phyloP scores from a whole-genome alignment of 2,329 filamentous ascomycete genomes.

The Fusarium austroafricanum region DNA sequence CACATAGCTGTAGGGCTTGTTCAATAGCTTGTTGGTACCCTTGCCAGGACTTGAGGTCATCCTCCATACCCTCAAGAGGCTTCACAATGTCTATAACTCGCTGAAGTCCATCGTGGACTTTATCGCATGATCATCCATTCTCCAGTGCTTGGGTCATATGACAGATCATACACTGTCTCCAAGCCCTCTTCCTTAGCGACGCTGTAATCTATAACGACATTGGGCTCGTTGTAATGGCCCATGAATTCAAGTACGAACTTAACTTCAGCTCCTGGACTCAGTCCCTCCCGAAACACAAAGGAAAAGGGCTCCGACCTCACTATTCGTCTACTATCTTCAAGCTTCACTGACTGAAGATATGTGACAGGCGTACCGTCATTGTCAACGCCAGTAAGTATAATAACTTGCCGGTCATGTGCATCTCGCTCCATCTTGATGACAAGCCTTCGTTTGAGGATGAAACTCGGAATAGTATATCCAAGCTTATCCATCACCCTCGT shows the following conservation, averaged over 20 bases:
- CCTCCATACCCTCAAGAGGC: too few species aligned
- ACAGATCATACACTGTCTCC: conserved; percentile 13
- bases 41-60: too few species aligned
- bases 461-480: conserved; percentile 51
- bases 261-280: conserved; percentile 43
- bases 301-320: conserved; percentile 53
- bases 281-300: conserved; percentile 49
- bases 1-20: too few species aligned
- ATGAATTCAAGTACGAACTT: conserved; percentile 60
- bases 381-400: conserved; percentile 53
- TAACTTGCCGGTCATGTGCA: conserved; percentile 36
- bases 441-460: conserved; percentile 53
- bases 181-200: fast-evolving
- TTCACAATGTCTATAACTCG: too few species aligned
- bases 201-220: conserved; percentile 39
- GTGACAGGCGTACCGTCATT: conserved; percentile 55
- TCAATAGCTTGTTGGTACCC: too few species aligned
- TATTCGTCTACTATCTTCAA: conserved; percentile 52
- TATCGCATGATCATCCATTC: conserved; percentile 19
- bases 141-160: conserved; percentile 23
- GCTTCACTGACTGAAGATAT: conserved; percentile 55
- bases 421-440: conserved; percentile 44
- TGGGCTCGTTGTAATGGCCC: conserved; percentile 60
- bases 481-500: conserved; percentile 54
- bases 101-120: too few species aligned